These are phyloP conservation scores for Aureobasidium namibiae DNA, from an alignment of 2,329 filamentous ascomycete species.

Conservation along the genomic window DNA sequence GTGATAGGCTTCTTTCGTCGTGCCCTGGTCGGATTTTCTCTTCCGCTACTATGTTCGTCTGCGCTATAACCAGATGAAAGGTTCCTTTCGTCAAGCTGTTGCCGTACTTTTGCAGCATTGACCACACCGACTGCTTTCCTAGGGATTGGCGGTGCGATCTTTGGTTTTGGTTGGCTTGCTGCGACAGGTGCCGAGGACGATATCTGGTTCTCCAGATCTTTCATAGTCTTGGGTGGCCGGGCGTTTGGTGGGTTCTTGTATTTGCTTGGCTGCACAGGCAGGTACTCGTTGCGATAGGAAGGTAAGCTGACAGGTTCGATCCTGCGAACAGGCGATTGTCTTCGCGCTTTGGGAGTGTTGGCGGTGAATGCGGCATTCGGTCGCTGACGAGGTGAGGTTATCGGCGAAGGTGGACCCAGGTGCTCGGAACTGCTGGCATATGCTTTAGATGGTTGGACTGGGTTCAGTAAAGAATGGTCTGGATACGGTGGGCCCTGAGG, in stretches of 20 bases:
- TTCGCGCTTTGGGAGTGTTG: constrained; percentile 7
- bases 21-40: constrained; percentile 22
- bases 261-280: constrained; percentile 28
- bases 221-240: constrained; percentile 18
- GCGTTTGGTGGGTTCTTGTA: constrained; percentile 21
- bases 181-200: constrained; percentile 6
- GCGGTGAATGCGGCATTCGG: neutral
- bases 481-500: constrained; percentile 22
- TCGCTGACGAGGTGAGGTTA: constrained; percentile 1
- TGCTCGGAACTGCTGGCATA: constrained; percentile 8
- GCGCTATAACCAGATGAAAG: constrained; percentile 12
- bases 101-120: constrained; percentile 25
- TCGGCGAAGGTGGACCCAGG: constrained; percentile 9
- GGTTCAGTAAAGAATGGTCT: constrained; percentile 21
- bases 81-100: constrained; percentile 24
- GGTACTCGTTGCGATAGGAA: constrained; percentile 45
- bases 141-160: constrained; percentile 21
- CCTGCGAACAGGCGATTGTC: constrained; percentile 14
- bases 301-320: constrained; percentile 19
- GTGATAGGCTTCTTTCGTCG: constrained; percentile 29
- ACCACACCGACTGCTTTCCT: constrained; percentile 30
- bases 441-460: constrained; percentile 10
- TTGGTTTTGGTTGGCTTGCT: neutral
- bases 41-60: constrained; percentile 15
- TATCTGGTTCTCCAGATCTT: neutral